These are phyloP conservation scores for Thielaviopsis musarum DNA, from an alignment of 2,329 filamentous ascomycete species.

Conservation along the genomic window DNA sequence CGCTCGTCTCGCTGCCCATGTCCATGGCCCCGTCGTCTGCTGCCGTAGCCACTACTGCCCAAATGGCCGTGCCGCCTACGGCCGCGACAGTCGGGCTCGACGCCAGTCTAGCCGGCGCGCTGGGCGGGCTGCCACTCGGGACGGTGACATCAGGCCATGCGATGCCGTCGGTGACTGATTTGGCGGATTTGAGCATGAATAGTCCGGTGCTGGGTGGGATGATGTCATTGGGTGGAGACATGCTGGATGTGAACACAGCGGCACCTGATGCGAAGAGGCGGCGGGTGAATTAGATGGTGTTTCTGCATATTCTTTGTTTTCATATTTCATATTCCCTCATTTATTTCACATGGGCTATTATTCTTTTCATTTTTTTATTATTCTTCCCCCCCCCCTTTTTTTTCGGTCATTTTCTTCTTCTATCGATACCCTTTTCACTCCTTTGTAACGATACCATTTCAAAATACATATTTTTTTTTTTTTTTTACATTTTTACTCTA, in stretches of 20 bases:
- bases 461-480: background rate
- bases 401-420: background rate
- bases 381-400: background rate
- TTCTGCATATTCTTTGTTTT: background rate
- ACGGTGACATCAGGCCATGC: constrained; percentile 1
- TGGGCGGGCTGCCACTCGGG: background rate
- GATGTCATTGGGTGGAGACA: constrained; percentile 1
- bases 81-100: background rate
- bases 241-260: background rate
- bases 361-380: background rate
- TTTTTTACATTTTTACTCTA: background rate
- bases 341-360: background rate
- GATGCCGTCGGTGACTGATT: constrained; percentile 6
- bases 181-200: constrained; percentile 11
- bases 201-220: constrained; percentile 3
- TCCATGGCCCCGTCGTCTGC: background rate
- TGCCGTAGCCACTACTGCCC: no score
- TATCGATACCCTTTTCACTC: constrained; percentile 4
- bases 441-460: background rate
- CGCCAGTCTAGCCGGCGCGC: background rate
- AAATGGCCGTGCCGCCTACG: no score
- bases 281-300: constrained; percentile 4
- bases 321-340: background rate
- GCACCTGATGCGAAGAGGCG: constrained; percentile 9
- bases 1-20: background rate